phyloP scores from a whole-genome alignment of 805 yeast genomes.

The Hanseniaspora guilliermondii region DNA sequence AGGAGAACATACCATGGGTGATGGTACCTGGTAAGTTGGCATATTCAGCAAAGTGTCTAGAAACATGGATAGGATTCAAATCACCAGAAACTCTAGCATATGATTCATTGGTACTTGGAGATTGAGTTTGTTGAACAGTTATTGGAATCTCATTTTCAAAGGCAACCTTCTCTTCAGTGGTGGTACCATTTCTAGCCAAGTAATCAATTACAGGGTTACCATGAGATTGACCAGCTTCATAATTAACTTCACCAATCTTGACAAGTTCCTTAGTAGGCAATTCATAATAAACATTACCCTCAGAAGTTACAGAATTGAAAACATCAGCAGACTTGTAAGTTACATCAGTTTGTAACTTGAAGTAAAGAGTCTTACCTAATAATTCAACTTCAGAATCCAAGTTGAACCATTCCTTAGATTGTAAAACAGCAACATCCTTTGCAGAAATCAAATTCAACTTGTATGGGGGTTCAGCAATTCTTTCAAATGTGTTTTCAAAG shows the following conservation, averaged over 20 bases:
- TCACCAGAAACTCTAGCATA: conserved; percentile 97
- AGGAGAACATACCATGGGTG: conserved; percentile 98
- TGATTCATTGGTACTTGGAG: conserved; percentile 93
- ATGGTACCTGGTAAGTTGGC: conserved; percentile 94
- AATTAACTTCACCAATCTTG: conserved; percentile 70
- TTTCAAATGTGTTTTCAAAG: conserved; percentile 84
- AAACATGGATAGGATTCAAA: conserved; percentile 95
- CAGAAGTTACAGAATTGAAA: conserved; percentile 66
- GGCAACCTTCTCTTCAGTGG: conserved; percentile 85
- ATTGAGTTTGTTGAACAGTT: conserved; percentile 46
- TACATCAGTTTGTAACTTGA: conserved; percentile 77
- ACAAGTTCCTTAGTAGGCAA: conserved; percentile 82
- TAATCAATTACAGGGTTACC: conserved; percentile 98
- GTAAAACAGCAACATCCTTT: conserved; percentile 84
- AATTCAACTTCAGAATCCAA: conserved; percentile 58
- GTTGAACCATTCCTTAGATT: conserved; percentile 97
- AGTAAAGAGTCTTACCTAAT: conserved; percentile 67
- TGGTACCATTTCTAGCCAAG: conserved; percentile 77
- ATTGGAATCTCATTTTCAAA: conserved; percentile 87
- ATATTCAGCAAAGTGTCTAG: conserved; percentile 84
- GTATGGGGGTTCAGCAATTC: conserved; percentile 74
- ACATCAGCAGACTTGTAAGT: conserved; percentile 65
- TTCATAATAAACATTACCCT: conserved; percentile 77
- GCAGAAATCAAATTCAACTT: conserved; percentile 59
- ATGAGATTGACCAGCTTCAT: conserved; percentile 81